Evolutionary conservation across 2,329 filamentous ascomycete genomes (phyloP), one percentile per base, ranked within the genome.

Genomic region (Botrytis cinerea): DNA sequence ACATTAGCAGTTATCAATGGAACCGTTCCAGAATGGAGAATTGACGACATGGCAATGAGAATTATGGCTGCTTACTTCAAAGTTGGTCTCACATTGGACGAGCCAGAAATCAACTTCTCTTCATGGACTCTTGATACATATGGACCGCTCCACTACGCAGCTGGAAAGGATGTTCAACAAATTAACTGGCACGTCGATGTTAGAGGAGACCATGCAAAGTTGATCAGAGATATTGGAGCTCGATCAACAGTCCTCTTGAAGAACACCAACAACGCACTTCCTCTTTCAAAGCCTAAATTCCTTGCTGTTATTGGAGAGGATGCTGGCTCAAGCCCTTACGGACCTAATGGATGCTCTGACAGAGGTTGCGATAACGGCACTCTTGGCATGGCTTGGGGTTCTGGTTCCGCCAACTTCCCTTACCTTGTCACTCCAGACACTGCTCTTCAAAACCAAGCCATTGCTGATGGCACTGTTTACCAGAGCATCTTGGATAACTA

Each of bases 31-130:
- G 89, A 93, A 77, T 97, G 92, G 88, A 89, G 95, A 69, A 81
- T 98, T 16, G 95, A 98, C 78, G 96, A 98, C 80, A 97, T 97
- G 91, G 93, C 90, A 8, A 92, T 94, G 82, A 90, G 96, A 78
- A 97, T 92, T 80, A 91, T 92, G 89, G 86, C 90, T 8, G 85
- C 90, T 59, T 90, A 88, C 80, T 92, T 91, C 84, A 91, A 92
- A 82, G 88, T 91, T 54, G 89, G 89, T 70, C 84, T 86, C 75
- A 86, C 84, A 0, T 77, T 89, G 84, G 70, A 80, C 71, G 77
- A 81, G 48, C 77, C 79, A 48, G 81, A 83, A 0, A 90, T 93
- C 82, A 98, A 95, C 86, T 97, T 98, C 83, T 91, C 92, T 78
- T 94, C 94, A 8, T 98, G 95, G 95, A 93, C 91, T 0, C 83